Evolutionary conservation across 805 yeast species (phyloP), one percentile per base, ranked within the genome.

Genomic region (Kregervanrija delftensis): DNA sequence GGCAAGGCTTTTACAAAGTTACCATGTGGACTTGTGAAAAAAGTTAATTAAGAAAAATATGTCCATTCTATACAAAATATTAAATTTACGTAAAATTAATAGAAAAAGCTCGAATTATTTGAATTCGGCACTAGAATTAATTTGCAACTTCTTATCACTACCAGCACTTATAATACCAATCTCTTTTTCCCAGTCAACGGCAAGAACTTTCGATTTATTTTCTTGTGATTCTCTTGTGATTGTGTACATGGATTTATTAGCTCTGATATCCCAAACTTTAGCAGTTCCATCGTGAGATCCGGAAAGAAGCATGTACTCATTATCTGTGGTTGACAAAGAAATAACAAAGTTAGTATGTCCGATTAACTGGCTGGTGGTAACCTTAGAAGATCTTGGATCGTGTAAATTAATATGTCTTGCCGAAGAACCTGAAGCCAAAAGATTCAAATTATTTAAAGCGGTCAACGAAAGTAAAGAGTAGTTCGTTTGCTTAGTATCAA

Each of bases 351-450:
- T 91, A 37, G 83, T 77, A 63, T 93, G 99, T 5, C 99, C 99
- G 40, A 79, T 71, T 43, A 93, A 73, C 64, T 89, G 95, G 39
- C 74, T 69, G 44, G 77, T 81, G 46, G 81, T 83, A 12, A 80
- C 73, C 35, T 83, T 74, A 8, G 79, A 74, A 2, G 83, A 72
- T 61, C 99, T 77, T 38, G 98, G 97, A 63, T 93, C 99, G 59
- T 88, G 95, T 49, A 93, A 71, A 44, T 89, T 83, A 51, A 93
- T 90, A 65, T 93, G 98, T 65, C 99, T 83, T n/a, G 97, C 97
- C 11, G 96, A 83, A 1, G 97, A 88, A n/a, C 99, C 99, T 46
- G 91, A 79, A 8, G 90, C 96, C 30, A 93, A 66, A 44, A 93
- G 69, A 49, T 86, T 77, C 43, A 82, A 68, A 41, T 76, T 71